Evolutionary conservation across 768 basidiomycete species (phyloP), one percentile per base, ranked within the genome.

Genomic region (Xerocomus spinulosus): DNA sequence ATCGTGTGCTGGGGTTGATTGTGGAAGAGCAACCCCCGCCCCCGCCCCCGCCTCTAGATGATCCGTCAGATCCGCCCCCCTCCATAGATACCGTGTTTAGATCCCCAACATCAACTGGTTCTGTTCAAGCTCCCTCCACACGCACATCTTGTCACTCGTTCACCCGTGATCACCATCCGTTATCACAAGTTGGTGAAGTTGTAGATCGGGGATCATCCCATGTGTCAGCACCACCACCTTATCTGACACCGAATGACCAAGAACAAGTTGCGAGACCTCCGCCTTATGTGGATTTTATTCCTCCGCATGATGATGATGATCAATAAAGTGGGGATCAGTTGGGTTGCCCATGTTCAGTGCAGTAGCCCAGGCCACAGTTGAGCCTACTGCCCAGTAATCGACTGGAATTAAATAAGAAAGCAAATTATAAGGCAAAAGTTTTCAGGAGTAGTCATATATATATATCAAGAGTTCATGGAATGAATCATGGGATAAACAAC

Each of bases 51-150:
- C 81, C 83, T 28, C 77, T 91, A 72, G 90, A 92, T 58, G 90
- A 92, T 64, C 90, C 90, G 18, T 83, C 82, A 2, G 90, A 92
- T 62, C 90, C 89, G 18, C 90, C 90, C 5, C 90, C 90, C 12
- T 87, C 86, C 6, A 92, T 92, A 56, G 87, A 92, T 65, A 89
- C 86, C 9, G 84, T 82, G 41, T 89, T 85, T 58, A 75, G 75
- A 56, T 68, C 70, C 7, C 69, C 49, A 50, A 53, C 43, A 12
- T 64, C 44, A 41, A 55, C 52, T 50, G 59, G 44, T 23, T 17
- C 50, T 30, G 52, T 49, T 24, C 58, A 57, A 41, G 21, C 47
- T 40, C 37, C 62, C 13, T 38, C 66, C 12, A 54, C 62, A 28
- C 64, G 72, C n/a, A 68, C 70, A 34, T 33, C 56, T 20, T 59